Conservation (phyloP, 2,329 filamentous ascomycete species). For the Apiospora kogelbergensis region DNA sequence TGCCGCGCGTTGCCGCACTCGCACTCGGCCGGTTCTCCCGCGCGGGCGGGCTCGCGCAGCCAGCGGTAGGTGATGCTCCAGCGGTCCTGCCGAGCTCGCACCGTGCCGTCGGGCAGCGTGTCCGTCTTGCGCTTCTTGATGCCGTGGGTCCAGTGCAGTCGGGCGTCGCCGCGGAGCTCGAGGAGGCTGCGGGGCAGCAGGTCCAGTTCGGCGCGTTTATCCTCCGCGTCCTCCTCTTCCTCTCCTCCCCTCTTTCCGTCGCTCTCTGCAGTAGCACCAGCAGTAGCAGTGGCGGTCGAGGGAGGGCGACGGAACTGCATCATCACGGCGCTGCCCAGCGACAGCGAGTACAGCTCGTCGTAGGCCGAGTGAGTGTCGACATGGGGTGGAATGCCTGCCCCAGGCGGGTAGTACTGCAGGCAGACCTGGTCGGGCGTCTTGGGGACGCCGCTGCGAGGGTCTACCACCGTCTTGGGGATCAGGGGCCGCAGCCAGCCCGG, state of each 20-base stretch:
- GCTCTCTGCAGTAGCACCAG: neutral
- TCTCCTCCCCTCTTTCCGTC: neutral
- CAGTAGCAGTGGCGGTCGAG: neutral
- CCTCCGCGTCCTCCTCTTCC: neutral
- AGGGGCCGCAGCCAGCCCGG: constrained; percentile 51
- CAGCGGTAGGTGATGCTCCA: constrained; percentile 59
- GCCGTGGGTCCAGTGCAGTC: constrained; percentile 56
- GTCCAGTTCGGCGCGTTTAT: constrained; percentile 42
- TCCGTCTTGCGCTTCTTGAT: constrained; percentile 56
- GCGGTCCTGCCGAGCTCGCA: constrained; percentile 42
- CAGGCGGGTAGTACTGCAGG: constrained; percentile 54
- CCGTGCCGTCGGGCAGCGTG: constrained; percentile 42
- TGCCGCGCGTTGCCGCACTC: constrained; percentile 49
- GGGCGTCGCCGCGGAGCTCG: constrained; percentile 48
- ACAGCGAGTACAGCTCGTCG: constrained; percentile 28
- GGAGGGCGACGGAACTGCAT: constrained; percentile 24
- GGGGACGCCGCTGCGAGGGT: constrained; percentile 25
- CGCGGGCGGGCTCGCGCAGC: constrained; percentile 38
- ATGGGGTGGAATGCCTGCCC: constrained; percentile 60
- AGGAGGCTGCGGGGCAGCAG: constrained; percentile 50
- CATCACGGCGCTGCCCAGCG: constrained; percentile 22
- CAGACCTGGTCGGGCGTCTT: constrained; percentile 57
- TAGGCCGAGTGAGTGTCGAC: constrained; percentile 56
- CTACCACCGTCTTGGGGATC: constrained; percentile 36
- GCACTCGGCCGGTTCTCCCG: constrained; percentile 34